Percentiles rank a stretch among this genome's conserved stretches.
Conservation (phyloP, 371 early-diverging fungal genomes). For the Syncephalastrum racemosum region DNA sequence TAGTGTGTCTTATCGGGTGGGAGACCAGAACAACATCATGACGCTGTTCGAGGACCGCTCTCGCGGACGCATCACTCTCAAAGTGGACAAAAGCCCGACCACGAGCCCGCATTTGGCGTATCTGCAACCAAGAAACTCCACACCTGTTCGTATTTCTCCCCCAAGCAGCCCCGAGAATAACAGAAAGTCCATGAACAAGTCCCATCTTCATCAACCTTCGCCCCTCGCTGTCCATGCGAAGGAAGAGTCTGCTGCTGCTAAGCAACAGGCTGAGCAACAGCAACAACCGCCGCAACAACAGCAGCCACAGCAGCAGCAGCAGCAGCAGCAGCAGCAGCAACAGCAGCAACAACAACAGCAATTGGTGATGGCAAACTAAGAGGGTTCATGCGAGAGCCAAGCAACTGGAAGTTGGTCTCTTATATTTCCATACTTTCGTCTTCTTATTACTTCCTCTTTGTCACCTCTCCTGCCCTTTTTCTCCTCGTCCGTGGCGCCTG, state of each 20-base stretch:
- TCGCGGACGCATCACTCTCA: slow-evolving; percentile 55
- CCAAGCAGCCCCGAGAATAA: slow-evolving; percentile 40
- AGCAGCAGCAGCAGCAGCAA: slow-evolving; percentile 20
- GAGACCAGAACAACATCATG: slow-evolving; percentile 75
- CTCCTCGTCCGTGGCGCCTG: too few species aligned
- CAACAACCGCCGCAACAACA: slow-evolving; percentile 4
- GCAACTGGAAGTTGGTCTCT: too few species aligned
- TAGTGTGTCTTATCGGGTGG: slow-evolving; percentile 72
- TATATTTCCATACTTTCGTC: too few species aligned
- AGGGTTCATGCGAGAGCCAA: too few species aligned
- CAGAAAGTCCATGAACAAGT: slow-evolving; percentile 14
- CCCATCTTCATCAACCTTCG: slow-evolving; percentile 17
- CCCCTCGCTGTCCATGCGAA: slow-evolving; percentile 15
- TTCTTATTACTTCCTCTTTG: too few species aligned
- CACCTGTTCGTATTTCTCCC: slow-evolving; percentile 48
- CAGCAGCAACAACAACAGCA: slow-evolving; percentile 25
- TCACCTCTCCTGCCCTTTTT: too few species aligned
- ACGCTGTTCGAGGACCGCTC: slow-evolving; percentile 72
- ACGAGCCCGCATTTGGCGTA: slow-evolving; percentile 22
- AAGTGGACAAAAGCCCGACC: slow-evolving; percentile 27
- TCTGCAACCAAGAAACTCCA: slow-evolving; percentile 38
- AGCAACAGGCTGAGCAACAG: slow-evolving; percentile 11
- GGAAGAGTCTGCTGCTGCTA: slow-evolving; percentile 4
- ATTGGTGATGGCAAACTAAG: slow-evolving; percentile 21
- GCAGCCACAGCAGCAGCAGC: slow-evolving; percentile 16